These are phyloP conservation scores for Starmera dryadoides DNA, from an alignment of 805 yeast genomes.

Conservation along the genomic window DNA sequence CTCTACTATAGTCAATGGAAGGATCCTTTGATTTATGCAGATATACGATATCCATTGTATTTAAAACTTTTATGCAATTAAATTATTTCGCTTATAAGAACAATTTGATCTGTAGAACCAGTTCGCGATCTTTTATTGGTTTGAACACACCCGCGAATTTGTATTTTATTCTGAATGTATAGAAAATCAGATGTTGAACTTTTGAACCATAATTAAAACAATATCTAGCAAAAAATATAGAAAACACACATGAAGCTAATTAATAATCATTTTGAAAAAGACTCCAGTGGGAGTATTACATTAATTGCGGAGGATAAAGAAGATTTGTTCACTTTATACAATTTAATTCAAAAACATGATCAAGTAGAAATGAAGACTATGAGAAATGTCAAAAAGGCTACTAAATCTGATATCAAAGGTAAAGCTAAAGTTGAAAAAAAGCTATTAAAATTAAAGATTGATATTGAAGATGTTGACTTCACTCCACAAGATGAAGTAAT, in stretches of 20 bases:
- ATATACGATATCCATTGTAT: too few relatives aligned
- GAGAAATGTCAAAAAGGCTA: constrained; percentile 46
- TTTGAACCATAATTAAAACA: not conserved
- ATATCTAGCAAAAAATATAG: not conserved
- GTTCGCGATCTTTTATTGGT: too few relatives aligned
- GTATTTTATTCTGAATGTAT: too few relatives aligned
- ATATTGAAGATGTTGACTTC: constrained; percentile 67
- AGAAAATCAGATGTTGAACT: too few relatives aligned
- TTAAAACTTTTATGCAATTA: too few relatives aligned
- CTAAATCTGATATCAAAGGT: constrained; percentile 26
- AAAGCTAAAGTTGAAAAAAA: constrained; percentile 38
- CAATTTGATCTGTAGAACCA: too few relatives aligned
- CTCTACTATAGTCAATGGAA: constrained; percentile 61
- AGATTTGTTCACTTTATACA: constrained; percentile 85
- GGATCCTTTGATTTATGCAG: too few relatives aligned
- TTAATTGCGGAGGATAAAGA: constrained; percentile 82
- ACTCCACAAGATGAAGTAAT: constrained; percentile 70
- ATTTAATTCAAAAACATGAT: constrained; percentile 71
- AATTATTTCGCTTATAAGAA: too few relatives aligned
- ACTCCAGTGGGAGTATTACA: constrained; percentile 56
- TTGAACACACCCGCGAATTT: too few relatives aligned
- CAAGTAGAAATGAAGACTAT: constrained; percentile 61
- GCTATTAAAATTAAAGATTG: constrained; percentile 50
- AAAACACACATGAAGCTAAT: constrained; percentile 44
- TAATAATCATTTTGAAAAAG: constrained; percentile 43